phyloP scores from a whole-genome alignment of 148 eudicot species.

The Fagopyrum tataricum region DNA sequence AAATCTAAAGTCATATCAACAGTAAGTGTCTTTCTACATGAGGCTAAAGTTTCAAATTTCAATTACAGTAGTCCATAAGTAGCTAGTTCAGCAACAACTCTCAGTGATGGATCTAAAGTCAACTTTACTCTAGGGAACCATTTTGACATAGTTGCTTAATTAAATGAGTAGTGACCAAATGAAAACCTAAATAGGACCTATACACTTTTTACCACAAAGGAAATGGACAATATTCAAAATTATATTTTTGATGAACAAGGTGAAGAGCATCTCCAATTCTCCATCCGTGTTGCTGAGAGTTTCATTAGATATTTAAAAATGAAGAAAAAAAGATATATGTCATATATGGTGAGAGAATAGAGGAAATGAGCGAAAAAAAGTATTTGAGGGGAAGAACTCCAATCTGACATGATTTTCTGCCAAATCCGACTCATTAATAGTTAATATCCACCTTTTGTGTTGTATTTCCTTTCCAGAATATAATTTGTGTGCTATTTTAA shows the following conservation, averaged over 20 bases:
- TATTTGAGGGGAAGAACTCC: too few species aligned
- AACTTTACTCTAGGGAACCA: background rate
- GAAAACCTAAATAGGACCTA: background rate
- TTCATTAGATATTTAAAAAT: too few species aligned
- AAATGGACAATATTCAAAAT: background rate
- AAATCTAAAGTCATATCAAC: background rate
- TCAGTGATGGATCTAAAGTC: background rate
- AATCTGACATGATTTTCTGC: too few species aligned
- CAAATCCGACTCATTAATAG: too few species aligned
- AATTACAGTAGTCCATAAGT: background rate
- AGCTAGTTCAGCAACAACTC: background rate
- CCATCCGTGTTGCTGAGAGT: too few species aligned
- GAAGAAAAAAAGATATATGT: too few species aligned
- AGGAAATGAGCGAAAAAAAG: too few species aligned
- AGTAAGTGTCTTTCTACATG: background rate
- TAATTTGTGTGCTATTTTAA: too few species aligned
- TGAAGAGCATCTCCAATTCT: too few species aligned
- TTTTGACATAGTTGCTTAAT: background rate
- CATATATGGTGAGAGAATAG: too few species aligned
- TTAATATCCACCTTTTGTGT: too few species aligned
- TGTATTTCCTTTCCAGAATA: too few species aligned
- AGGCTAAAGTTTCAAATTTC: background rate
- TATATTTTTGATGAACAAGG: background rate
- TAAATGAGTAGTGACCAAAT: background rate
- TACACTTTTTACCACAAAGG: background rate